Conservation (phyloP, 1,284 basidiomycete genomes). For the Tylopilus sp. region DNA sequence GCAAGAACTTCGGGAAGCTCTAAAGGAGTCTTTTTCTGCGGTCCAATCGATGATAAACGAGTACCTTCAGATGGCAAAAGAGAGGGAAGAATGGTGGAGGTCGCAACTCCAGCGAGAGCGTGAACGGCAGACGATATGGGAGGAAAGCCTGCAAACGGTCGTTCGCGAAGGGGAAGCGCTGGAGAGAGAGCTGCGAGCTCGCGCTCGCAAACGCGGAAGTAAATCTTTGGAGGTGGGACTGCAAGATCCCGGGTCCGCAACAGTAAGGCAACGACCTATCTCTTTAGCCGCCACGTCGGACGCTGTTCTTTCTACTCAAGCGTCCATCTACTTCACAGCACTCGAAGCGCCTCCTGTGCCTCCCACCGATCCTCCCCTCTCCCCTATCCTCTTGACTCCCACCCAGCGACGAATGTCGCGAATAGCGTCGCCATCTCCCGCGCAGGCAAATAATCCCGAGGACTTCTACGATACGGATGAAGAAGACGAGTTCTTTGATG, state of each 20-base stretch:
- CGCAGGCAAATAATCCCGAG: slow-evolving; percentile 36
- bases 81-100: slow-evolving; percentile 83
- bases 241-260: slow-evolving; percentile 25
- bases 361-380: slow-evolving; percentile 11
- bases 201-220: slow-evolving; percentile 58
- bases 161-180: slow-evolving; percentile 86
- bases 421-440: slow-evolving; percentile 10
- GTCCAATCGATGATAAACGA: slow-evolving; percentile 64
- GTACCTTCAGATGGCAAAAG: slow-evolving; percentile 71
- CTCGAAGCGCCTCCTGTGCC: slow-evolving; percentile 15
- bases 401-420: slow-evolving; percentile 26
- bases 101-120: slow-evolving; percentile 65
- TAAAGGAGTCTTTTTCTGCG: slow-evolving; percentile 62
- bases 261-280: slow-evolving; percentile 29
- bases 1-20: slow-evolving; percentile 53
- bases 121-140: slow-evolving; percentile 82
- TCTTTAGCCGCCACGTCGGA: slow-evolving; percentile 16
- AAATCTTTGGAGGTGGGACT: slow-evolving; percentile 43
- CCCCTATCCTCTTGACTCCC: slow-evolving; percentile 28
- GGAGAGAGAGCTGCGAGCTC: slow-evolving; percentile 73
- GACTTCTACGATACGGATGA: slow-evolving; percentile 72
- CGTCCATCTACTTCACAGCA: slow-evolving; percentile 23
- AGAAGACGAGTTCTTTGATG: slow-evolving; percentile 98
- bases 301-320: slow-evolving; percentile 16
- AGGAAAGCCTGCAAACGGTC: slow-evolving; percentile 85